These are phyloP conservation scores for Exophiala sp. DNA, from an alignment of 2,329 filamentous ascomycete genomes.

Conservation along the genomic window DNA sequence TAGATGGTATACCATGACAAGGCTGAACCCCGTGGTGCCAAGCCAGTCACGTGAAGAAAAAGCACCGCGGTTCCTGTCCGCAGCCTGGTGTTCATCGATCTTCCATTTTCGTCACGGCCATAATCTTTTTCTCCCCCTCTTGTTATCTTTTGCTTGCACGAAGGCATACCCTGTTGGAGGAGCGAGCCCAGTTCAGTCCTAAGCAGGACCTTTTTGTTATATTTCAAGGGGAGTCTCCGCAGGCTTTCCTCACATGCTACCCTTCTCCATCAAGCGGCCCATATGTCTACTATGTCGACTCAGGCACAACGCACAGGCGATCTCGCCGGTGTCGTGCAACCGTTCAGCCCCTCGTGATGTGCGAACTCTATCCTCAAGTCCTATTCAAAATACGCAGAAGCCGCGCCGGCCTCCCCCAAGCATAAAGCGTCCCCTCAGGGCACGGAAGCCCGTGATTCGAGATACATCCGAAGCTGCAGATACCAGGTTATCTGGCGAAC, in stretches of 20 bases:
- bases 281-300: slow-evolving; percentile 19
- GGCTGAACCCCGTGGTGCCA: not conserved
- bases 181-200: no score
- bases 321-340: not conserved
- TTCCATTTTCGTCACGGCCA: not conserved
- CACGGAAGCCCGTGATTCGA: not conserved
- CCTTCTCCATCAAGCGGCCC: slow-evolving; percentile 12
- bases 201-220: no score
- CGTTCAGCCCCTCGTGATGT: not conserved
- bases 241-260: slow-evolving; percentile 15
- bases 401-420: not conserved
- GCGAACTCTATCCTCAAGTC: not conserved
- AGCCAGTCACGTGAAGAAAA: not conserved
- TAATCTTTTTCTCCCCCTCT: not conserved
- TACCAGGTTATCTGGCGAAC: not conserved
- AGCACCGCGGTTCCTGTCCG: not conserved
- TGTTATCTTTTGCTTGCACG: not conserved
- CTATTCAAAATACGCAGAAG: not conserved
- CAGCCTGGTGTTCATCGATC: not conserved
- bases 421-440: not conserved
- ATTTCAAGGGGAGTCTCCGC: not conserved
- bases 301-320: not conserved
- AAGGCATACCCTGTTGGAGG: no score
- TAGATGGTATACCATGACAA: not conserved
- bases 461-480: not conserved